Base-by-base conservation (phyloP, 1,284 basidiomycete genomes). In the Tranzscheliella williamsii region DNA sequence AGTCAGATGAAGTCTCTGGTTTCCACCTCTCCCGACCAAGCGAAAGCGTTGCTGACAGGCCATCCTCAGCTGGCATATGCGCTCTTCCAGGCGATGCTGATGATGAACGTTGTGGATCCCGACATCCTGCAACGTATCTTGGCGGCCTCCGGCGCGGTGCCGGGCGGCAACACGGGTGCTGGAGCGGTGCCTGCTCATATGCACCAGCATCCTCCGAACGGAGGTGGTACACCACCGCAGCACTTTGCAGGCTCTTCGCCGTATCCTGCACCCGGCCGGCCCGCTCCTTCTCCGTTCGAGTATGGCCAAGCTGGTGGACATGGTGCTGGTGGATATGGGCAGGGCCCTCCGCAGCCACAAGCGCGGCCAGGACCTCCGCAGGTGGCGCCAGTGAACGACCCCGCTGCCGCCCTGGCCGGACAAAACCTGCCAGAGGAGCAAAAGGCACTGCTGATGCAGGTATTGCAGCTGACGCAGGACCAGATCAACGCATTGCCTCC, bases 1-100 rank as follows among this genome's bases (percentile, higher is more conserved):
- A 88, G 88, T 23, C 91, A 96, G 79, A 95, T 96, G 89, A 97
- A 97, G 89, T 87, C 87, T 2, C 91, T 96, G 72, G 87, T 95
- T 22, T 86, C 90, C 21, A 89, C 86, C 0, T 88, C 91, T 57
- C 91, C 93, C 3, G 92, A 96, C 32, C 88, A 93, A 79, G 93
- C 94, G 24, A 83, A 87, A 37, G 81, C 84, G 4, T 80, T 98
- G 26, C 84, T 99, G 24, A 81, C 85, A 8, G 82, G 85, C 7
- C 88, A 96, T 70, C 94, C 95, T 13, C 94, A 98, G 79, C 83
- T 96, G 15, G 87, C 91, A 2, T 98, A 97, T 76, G 94, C 94
- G 1, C 83, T 98, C 16, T 97, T 98, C 81, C 94, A 97, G 80
- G 89, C 91, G 0, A 85, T 98, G 73, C 81, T 98, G 5, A 82